Percentiles rank a stretch among this genome's conserved stretches.
Evolutionary conservation across 2,329 filamentous ascomycete species (phyloP).

Genomic region (Fulvia fulva): DNA sequence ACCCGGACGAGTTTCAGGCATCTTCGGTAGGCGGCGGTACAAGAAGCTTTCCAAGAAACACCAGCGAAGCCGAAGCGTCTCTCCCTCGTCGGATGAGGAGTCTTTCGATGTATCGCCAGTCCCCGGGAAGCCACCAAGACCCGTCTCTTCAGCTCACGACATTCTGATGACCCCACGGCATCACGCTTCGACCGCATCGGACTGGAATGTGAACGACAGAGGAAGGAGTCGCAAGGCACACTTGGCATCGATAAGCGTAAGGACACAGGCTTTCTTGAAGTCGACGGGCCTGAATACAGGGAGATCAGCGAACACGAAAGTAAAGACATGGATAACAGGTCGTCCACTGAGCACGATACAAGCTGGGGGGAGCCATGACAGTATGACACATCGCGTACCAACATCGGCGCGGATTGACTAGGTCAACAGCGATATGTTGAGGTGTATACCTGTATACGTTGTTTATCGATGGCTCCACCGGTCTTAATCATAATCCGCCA

Average conservation of each 20-base stretch:
- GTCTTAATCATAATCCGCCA: constrained; percentile 7
- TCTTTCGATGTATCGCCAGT: background rate
- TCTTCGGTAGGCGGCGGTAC: background rate
- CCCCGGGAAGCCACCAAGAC: background rate
- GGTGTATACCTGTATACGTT: too few relatives aligned
- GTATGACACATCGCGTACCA: background rate
- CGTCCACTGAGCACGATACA: background rate
- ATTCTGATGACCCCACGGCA: background rate
- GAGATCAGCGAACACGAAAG: background rate
- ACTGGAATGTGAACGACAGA: background rate
- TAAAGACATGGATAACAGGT: background rate
- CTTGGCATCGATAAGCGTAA: background rate
- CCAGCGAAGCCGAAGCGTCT: background rate
- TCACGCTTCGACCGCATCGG: background rate
- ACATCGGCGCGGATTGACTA: background rate
- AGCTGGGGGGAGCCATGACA: background rate
- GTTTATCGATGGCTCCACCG: background rate
- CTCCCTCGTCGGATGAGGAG: background rate
- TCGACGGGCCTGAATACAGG: background rate
- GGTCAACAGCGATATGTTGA: background rate
- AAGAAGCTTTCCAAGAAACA: background rate
- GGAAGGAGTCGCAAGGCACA: background rate
- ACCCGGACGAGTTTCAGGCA: background rate
- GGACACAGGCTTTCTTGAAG: background rate
- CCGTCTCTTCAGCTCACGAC: background rate